Percentiles rank a stretch among this genome's conserved stretches.
Conservation (phyloP, 352 stramenopile species). For the Pilasporangium apinafurcum region DNA sequence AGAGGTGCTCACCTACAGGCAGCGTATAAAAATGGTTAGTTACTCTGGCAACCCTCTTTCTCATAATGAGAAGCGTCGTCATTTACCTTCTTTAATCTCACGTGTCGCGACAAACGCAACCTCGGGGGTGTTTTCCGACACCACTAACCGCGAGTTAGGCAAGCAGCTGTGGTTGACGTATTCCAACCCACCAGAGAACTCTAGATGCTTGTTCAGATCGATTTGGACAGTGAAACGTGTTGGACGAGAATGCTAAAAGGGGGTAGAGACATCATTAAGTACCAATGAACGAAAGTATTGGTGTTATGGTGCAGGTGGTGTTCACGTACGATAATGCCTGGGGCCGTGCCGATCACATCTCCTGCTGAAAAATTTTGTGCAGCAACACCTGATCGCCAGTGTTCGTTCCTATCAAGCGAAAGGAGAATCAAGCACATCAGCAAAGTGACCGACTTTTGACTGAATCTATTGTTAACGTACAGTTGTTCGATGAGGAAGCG, state of each 20-base stretch:
- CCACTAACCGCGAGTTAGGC: slow-evolving; percentile 74
- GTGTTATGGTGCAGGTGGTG: not conserved
- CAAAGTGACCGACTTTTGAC: not conserved
- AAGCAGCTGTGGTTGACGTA: slow-evolving; percentile 87
- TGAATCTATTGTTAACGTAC: slow-evolving; percentile 12
- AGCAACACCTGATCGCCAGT: slow-evolving; percentile 71
- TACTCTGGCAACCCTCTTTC: no score
- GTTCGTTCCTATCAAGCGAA: slow-evolving; percentile 29
- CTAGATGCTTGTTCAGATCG: slow-evolving; percentile 69
- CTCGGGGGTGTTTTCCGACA: slow-evolving; percentile 62
- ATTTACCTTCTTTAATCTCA: slow-evolving; percentile 47
- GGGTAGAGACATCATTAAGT: slow-evolving; percentile 3
- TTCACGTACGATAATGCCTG: slow-evolving; percentile 57
- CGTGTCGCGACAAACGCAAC: slow-evolving; percentile 79
- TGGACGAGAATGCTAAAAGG: slow-evolving; percentile 30
- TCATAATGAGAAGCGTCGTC: no score
- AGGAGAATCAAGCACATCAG: not conserved
- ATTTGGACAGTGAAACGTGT: slow-evolving; percentile 85
- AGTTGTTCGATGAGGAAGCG: slow-evolving; percentile 69
- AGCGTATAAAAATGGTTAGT: slow-evolving; percentile 1
- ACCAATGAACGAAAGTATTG: not conserved
- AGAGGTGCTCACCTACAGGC: slow-evolving; percentile 75
- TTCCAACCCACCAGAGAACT: slow-evolving; percentile 77
- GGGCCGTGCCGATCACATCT: slow-evolving; percentile 63
- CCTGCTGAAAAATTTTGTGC: slow-evolving; percentile 53